Evolutionary conservation across 2,329 filamentous ascomycete genomes (phyloP).

Genomic region (Albophoma yamanashiensis): DNA sequence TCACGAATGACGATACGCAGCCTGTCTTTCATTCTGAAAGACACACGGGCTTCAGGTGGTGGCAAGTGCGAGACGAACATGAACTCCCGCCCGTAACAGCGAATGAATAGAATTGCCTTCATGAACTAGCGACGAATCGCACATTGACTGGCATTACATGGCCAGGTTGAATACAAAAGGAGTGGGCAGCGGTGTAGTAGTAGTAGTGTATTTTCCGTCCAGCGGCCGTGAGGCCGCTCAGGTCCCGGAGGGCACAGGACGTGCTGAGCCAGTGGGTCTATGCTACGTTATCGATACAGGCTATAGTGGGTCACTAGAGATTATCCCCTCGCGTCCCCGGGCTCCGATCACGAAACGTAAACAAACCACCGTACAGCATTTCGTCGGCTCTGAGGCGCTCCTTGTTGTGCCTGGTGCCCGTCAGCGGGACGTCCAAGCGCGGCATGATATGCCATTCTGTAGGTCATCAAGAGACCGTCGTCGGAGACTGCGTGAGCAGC

Average conservation of each 20-base stretch:
- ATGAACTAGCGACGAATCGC: too few species aligned
- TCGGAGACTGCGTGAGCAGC: neutral
- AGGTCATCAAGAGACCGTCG: neutral
- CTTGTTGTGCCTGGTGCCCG: neutral
- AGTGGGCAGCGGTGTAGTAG: too few species aligned
- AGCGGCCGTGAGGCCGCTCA: neutral
- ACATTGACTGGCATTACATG: too few species aligned
- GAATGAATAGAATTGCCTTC: too few species aligned
- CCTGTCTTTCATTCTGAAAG: too few species aligned
- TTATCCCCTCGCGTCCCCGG: neutral
- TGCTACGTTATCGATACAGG: neutral
- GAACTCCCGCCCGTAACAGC: too few species aligned
- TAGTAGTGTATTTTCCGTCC: too few species aligned
- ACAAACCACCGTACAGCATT: conserved; percentile 1
- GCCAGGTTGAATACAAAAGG: too few species aligned
- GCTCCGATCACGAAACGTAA: neutral
- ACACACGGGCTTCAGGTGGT: too few species aligned
- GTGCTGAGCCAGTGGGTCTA: neutral
- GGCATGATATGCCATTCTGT: neutral
- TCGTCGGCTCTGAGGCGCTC: neutral
- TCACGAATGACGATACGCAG: too few species aligned
- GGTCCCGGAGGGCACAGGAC: neutral
- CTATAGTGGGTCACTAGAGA: neutral
- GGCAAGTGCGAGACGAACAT: too few species aligned
- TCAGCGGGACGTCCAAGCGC: conserved; percentile 1